Evolutionary conservation across 768 basidiomycete species (phyloP), one percentile per base, ranked within the genome.

Genomic region (Pleurotus tuoliensis): DNA sequence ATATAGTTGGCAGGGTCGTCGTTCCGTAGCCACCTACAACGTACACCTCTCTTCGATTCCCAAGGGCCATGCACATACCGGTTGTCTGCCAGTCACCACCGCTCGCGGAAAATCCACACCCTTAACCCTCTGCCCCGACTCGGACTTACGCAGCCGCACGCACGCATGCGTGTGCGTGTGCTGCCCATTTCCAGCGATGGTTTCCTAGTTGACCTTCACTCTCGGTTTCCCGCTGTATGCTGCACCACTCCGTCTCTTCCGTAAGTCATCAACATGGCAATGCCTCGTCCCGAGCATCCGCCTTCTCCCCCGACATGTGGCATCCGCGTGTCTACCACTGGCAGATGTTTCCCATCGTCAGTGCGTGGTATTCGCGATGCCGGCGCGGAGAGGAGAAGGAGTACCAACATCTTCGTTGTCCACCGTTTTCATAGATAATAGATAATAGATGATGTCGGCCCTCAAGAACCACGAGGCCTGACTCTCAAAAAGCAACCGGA

Each of bases 301-400:
- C 51, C 27, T 50, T 53, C 38, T 53, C 39, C 51, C 16, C 51
- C 51, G 25, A 40, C 51, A 53, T 25, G 51, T 25, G 39, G 51
- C 22, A 18, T 53, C 51, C 51, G 51, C 51, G 51, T 53, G 51
- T 53, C 25, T 24, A 15, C 4, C 46, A 27, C 39, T 41, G n/a
- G 16, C 18, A 16, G 49, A 16, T 18, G 37, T 30, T 25, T 22
- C 41, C 9, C 18, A 24, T 22, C 24, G n/a, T 38, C 6, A 20
- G 37, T 41, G 51, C 51, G 51, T 53, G 38, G 15, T 53, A 25
- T 30, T 53, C 51, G 51, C 51, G 51, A 53, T 53, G 51, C 39
- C 51, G 51, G 51, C 41, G 39, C 51, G 51, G 39, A 51, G 51
- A 34, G 48, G 48, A 27, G 48, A 8, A 15, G 51, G 51, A 15